Evolutionary conservation across 2,329 filamentous ascomycete species (phyloP), one percentile per base, ranked within the genome.

Genomic region (Mariannaea elegans): DNA sequence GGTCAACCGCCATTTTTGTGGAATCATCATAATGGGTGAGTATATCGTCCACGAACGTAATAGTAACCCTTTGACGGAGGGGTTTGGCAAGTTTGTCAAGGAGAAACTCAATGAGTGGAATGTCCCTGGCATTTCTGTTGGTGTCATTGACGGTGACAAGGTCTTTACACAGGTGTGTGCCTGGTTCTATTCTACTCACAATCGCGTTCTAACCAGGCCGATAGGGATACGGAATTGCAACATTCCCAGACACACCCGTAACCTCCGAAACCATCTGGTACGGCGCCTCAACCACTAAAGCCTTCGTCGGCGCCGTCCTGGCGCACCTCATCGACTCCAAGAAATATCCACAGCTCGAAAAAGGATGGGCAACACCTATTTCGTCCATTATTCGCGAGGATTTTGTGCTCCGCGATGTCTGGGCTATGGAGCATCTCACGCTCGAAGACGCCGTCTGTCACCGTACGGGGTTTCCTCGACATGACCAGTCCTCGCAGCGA

Each of bases 231-330:
- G 73, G 74, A 3, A 64, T 62, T 23, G 69, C 73, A 13, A 71
- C 65, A 0, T 24, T 74, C 14, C 73, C 63, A 60, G 81, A 79
- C 76, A 76, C 29, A 74, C 78, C 62, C 71, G 81, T 61, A 60
- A 78, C 65, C 67, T 75, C 50, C 58, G 73, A 81, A 27, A 87
- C 84, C 0, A 75, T 87, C 3, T 87, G 83, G 73, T 84, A 82
- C 58, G 78, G 77, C 2, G 86, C 80, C 2, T 86, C 83, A 39
- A 86, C 80, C 1, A 85, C 83, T 18, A 88, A 88, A 68, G 81
- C 83, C 2, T 79, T 85, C 45, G 82, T 80, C 0, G 79, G 81
- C 1, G 83, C 83, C 1, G 76, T 78, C 0, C 69, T 88, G 3
- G 69, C 87, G 1, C 78, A 81, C 1, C 68, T 85, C 2, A 78